A percentile compares a stretch with the other conserved stretches of the same genome.
phyloP scores from a whole-genome alignment of 306 rosid genomes.

The Medicago truncatula region DNA sequence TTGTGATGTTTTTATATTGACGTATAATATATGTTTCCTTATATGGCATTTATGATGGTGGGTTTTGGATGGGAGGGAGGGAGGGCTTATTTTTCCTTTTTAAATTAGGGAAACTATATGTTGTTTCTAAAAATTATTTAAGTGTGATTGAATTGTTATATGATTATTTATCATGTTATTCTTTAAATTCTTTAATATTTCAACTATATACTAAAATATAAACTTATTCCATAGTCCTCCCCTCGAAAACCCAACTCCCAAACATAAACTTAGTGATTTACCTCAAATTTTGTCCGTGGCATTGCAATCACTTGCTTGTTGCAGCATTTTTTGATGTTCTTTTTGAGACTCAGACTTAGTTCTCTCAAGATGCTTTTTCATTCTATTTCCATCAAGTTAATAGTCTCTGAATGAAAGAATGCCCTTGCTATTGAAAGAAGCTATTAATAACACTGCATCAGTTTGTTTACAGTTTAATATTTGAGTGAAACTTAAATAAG shows the following conservation, averaged over 20 bases:
- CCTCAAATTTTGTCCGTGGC: not conserved
- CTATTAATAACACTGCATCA: not conserved
- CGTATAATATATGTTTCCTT: not conserved
- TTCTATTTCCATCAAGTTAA: no score
- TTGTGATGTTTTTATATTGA: not conserved
- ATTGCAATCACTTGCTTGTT: no score
- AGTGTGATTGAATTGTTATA: not conserved
- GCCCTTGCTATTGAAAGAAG: not conserved
- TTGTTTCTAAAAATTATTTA: not conserved
- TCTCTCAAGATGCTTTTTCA: no score
- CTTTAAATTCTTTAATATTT: no score
- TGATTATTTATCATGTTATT: not conserved
- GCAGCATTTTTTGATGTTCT: no score
- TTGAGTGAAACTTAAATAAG: conserved; percentile 25
- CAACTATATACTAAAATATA: no score
- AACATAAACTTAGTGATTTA: not conserved
- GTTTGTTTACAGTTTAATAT: not conserved
- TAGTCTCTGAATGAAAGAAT: no score
- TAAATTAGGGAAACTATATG: not conserved
- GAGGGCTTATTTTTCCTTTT: not conserved
- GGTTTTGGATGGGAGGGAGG: not conserved
- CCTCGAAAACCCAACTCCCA: not conserved
- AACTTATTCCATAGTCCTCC: not conserved
- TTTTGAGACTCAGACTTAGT: no score
- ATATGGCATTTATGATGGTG: not conserved